phyloP scores from a whole-genome alignment of 495 filamentous ascomycete genomes.

The Talaromyces stipitatus region DNA sequence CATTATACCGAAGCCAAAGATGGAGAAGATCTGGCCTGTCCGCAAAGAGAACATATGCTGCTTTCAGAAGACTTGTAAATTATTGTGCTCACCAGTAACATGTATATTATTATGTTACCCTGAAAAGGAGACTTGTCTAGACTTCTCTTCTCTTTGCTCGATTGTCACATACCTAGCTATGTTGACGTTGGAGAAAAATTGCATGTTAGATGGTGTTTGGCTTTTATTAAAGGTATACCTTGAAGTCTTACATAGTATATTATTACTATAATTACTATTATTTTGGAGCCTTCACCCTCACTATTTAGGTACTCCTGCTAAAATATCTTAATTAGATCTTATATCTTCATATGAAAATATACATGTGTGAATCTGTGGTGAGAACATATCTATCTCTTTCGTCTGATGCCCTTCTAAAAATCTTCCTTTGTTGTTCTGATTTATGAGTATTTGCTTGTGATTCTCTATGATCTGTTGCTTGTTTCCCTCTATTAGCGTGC shows the following conservation, averaged over 20 bases:
- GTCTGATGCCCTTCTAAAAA: not conserved
- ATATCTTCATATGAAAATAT: too few species aligned
- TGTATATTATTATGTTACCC: not conserved
- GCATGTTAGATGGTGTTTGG: not conserved
- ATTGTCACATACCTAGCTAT: not conserved
- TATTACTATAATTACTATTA: not conserved
- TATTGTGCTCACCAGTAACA: not conserved
- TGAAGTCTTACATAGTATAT: not conserved
- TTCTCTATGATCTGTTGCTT: too few species aligned
- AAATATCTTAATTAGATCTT: too few species aligned
- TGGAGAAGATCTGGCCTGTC: conserved; percentile 33
- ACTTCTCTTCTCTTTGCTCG: not conserved
- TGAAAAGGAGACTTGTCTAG: not conserved
- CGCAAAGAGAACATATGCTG: conserved; percentile 14
- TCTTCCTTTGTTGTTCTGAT: not conserved
- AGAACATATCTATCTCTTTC: not conserved
- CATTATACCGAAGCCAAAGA: conserved; percentile 39
- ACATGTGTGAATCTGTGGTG: too few species aligned
- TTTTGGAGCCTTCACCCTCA: not conserved
- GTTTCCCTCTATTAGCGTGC: too few species aligned
- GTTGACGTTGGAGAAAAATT: not conserved
- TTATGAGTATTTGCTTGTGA: too few species aligned
- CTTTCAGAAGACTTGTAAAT: not conserved
- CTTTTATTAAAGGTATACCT: not conserved
- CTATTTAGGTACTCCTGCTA: not conserved